A percentile compares a stretch with the other conserved stretches of the same genome.
These are phyloP conservation scores for Hyaloperonospora arabidopsidis DNA, from an alignment of 352 stramenopile species.

Conservation along the genomic window DNA sequence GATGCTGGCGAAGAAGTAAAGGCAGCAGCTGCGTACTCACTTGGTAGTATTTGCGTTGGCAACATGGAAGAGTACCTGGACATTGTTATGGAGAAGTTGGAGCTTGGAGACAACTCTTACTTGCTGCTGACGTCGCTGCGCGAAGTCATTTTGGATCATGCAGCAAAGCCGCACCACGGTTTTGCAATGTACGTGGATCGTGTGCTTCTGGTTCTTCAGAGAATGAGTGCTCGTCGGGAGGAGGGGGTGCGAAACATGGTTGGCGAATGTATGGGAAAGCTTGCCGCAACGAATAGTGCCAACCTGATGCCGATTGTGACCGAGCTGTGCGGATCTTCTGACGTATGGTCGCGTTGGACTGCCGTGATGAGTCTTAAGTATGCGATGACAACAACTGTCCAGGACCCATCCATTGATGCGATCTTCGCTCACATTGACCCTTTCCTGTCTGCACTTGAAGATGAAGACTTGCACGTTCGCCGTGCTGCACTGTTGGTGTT, in stretches of 20 bases:
- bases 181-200: constrained; percentile 69
- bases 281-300: constrained; percentile 86
- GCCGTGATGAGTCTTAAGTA: constrained; percentile 91
- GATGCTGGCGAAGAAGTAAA: constrained; percentile 90
- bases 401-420: constrained; percentile 30
- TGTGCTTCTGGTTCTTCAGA: constrained; percentile 92
- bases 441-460: constrained; percentile 89
- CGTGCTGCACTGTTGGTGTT: constrained; percentile 92
- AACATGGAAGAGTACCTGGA: constrained; percentile 86
- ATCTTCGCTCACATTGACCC: constrained; percentile 75
- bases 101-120: constrained; percentile 90
- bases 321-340: constrained; percentile 56
- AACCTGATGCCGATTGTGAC: constrained; percentile 87
- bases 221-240: constrained; percentile 88
- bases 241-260: constrained; percentile 97
- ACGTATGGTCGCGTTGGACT: constrained; percentile 80
- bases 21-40: constrained; percentile 91
- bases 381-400: constrained; percentile 39
- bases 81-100: constrained; percentile 90
- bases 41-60: constrained; percentile 93
- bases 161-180: constrained; percentile 63
- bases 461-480: constrained; percentile 93
- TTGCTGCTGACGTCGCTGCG: constrained; percentile 93
- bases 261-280: constrained; percentile 93
- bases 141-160: constrained; percentile 90